Percentiles rank a stretch among this genome's conserved stretches.
Evolutionary conservation across 1,139 yeast species (phyloP).

Genomic region (Kurtzmaniella quercitrusa): DNA sequence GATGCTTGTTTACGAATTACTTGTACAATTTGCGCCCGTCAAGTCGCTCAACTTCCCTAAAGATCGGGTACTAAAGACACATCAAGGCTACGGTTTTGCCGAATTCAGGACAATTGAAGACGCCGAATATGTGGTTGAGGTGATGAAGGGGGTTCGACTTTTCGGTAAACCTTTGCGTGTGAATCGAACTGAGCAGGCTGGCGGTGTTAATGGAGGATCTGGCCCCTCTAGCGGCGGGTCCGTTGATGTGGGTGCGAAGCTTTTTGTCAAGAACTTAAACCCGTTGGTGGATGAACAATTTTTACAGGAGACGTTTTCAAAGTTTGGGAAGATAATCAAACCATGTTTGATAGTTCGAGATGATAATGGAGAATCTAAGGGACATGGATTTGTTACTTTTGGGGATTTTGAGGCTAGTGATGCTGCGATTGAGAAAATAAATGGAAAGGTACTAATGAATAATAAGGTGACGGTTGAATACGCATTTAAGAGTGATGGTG

Average conservation of each 20-base stretch:
- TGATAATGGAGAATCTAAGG: constrained; percentile 48
- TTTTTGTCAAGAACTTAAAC: constrained; percentile 72
- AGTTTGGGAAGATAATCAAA: constrained; percentile 61
- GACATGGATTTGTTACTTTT: constrained; percentile 60
- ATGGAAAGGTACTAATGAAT: constrained; percentile 69
- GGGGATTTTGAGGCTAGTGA: constrained; percentile 70
- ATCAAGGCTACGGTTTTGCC: constrained; percentile 88
- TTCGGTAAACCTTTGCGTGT: constrained; percentile 64
- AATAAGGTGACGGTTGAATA: constrained; percentile 58
- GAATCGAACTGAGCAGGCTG: constrained; percentile 39
- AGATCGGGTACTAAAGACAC: constrained; percentile 65
- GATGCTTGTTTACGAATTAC: constrained; percentile 68
- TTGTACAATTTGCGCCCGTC: constrained; percentile 83
- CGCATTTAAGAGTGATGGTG: constrained; percentile 63
- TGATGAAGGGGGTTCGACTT: constrained; percentile 60
- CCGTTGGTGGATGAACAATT: constrained; percentile 62
- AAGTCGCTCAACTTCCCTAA: constrained; percentile 69
- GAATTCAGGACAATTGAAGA: constrained; percentile 62
- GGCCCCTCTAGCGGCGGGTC: background rate
- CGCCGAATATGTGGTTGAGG: constrained; percentile 64
- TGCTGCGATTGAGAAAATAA: constrained; percentile 63
- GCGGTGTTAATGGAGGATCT: constrained; percentile 10
- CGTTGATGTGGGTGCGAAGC: constrained; percentile 67
- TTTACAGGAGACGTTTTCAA: constrained; percentile 56
- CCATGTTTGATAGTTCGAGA: constrained; percentile 56